phyloP scores from a whole-genome alignment of 345 rosid species.

The Syzygium grande region DNA sequence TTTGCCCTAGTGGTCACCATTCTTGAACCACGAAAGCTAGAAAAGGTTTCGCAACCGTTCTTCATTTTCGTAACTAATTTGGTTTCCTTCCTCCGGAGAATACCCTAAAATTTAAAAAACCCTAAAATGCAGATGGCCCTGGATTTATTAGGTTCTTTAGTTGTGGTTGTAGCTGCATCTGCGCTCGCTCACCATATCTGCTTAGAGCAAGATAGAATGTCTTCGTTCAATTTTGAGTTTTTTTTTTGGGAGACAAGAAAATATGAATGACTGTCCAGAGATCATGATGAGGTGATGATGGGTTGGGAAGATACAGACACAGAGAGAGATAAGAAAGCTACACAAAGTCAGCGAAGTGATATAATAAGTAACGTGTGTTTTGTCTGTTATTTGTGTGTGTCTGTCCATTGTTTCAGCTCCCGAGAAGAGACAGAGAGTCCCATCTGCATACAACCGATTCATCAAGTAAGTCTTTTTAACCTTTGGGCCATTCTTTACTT shows the following conservation, averaged over 20 bases:
- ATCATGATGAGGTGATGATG: slow-evolving; percentile 27
- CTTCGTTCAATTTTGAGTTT: neutral
- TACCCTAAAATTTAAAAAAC: neutral
- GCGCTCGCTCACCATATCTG: neutral
- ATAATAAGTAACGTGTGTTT: slow-evolving; percentile 20
- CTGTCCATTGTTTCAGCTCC: slow-evolving; percentile 69
- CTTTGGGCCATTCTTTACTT: neutral
- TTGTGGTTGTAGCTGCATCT: neutral
- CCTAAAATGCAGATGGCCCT: neutral
- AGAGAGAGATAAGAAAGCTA: slow-evolving; percentile 13
- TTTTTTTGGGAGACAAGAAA: slow-evolving; percentile 11
- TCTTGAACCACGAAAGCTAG: neutral
- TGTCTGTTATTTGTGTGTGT: slow-evolving; percentile 11
- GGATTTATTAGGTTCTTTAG: neutral
- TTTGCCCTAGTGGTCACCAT: slow-evolving; percentile 9
- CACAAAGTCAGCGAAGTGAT: slow-evolving; percentile 17
- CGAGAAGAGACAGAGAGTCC: slow-evolving; percentile 99
- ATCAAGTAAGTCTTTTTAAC: slow-evolving; percentile 60
- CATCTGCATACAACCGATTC: slow-evolving; percentile 99
- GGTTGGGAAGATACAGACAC: neutral
- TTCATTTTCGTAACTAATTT: neutral
- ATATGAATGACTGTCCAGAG: too few species aligned
- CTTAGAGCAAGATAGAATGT: neutral
- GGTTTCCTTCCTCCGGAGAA: neutral
- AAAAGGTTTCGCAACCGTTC: neutral